phyloP scores from a whole-genome alignment of 805 yeast genomes.

The Candida ponderosae region DNA sequence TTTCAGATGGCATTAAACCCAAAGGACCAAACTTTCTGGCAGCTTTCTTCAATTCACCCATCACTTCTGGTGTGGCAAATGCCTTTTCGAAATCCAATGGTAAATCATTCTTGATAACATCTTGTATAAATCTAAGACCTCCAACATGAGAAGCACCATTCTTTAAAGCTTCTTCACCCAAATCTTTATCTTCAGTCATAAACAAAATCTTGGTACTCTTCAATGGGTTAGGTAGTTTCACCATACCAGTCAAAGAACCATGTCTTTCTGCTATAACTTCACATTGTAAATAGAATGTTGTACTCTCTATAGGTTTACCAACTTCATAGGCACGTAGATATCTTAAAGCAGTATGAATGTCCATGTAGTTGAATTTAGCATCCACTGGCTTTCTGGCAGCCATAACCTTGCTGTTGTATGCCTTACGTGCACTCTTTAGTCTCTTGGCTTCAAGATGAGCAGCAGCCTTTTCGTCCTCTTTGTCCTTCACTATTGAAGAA shows the following conservation, averaged over 20 bases:
- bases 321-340: slow-evolving; percentile 86
- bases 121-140: slow-evolving; percentile 59
- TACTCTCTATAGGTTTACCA: slow-evolving; percentile 68
- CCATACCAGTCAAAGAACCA: slow-evolving; percentile 69
- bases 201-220: slow-evolving; percentile 59
- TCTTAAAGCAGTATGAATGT: slow-evolving; percentile 62
- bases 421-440: neutral
- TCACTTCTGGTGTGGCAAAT: slow-evolving; percentile 80
- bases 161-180: slow-evolving; percentile 42
- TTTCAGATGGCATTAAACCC: slow-evolving; percentile 82
- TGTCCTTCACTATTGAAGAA: too few species aligned
- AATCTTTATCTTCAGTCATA: slow-evolving; percentile 51
- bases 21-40: slow-evolving; percentile 84
- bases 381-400: neutral
- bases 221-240: slow-evolving; percentile 66
- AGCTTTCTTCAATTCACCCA: slow-evolving; percentile 49
- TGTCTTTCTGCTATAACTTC: slow-evolving; percentile 55
- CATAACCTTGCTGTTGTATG: too few species aligned
- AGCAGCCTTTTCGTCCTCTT: too few species aligned
- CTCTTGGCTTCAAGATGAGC: too few species aligned
- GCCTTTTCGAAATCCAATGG: slow-evolving; percentile 61
- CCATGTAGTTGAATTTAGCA: slow-evolving; percentile 37
- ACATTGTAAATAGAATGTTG: slow-evolving; percentile 52
- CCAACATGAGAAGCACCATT: slow-evolving; percentile 65
- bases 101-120: slow-evolving; percentile 43